Conservation (phyloP, 371 early-diverging fungal species). For the Synchytrium microbalum region DNA sequence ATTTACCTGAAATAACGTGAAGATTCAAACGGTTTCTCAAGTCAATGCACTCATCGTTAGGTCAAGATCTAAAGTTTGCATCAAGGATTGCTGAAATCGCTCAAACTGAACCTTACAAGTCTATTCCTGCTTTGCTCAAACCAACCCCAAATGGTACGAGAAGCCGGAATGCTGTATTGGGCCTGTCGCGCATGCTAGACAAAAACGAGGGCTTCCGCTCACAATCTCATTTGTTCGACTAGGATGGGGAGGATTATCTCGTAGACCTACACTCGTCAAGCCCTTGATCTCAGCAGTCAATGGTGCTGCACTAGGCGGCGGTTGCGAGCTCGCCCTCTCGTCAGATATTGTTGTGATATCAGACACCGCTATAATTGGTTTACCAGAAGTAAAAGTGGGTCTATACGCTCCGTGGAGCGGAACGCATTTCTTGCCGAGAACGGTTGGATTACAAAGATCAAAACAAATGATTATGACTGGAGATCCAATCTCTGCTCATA, state of each 20-base stretch:
- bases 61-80: too few species aligned
- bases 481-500: not conserved
- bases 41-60: too few species aligned
- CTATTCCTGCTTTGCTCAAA: too few species aligned
- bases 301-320: constrained; percentile 4
- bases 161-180: too few species aligned
- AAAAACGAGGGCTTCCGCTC: too few species aligned
- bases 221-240: too few species aligned
- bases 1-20: too few species aligned
- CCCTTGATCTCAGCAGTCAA: constrained; percentile 4
- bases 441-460: constrained; percentile 4
- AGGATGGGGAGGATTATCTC: constrained; percentile 6
- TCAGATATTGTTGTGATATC: constrained; percentile 3
- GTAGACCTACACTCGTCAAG: constrained; percentile 1
- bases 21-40: too few species aligned
- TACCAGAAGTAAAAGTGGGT: constrained; percentile 3
- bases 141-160: too few species aligned
- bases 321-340: constrained; percentile 4
- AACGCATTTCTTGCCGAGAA: not conserved
- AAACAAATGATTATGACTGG: constrained; percentile 8
- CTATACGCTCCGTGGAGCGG: not conserved
- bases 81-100: too few species aligned
- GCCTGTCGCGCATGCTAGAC: too few species aligned
- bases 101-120: too few species aligned
- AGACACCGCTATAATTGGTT: not conserved